Evolutionary conservation across 495 filamentous ascomycete genomes (phyloP), one percentile per base, ranked within the genome.

Genomic region (Aspergillus sclerotioniger): DNA sequence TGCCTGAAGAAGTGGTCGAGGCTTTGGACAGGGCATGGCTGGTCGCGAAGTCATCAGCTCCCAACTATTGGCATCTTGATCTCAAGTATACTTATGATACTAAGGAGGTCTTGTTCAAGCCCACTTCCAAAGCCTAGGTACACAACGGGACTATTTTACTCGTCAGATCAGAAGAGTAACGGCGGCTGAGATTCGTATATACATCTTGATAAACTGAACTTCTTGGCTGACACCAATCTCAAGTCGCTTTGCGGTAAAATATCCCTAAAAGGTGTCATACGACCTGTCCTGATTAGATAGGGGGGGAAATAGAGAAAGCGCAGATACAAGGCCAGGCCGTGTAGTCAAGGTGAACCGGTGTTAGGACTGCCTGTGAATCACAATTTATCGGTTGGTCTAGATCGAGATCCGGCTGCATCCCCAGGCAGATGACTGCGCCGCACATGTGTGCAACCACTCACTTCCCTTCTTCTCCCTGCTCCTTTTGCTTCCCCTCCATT

Each of bases 1-100:
- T 97, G 50, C 92, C 92, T 0, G 83, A 92, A 45, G 91, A 94
- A 50, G 88, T 96, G 20, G 80, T 96, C 16, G 71, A 88, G 66
- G 87, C 82, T 19, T 72, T 96, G 51, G 91, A 96, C 66, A 79
- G 91, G 72, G 92, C 91, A 17, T 82, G 80, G 78, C 43, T 80
- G 61, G 61, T 91, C 13, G 69, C 80, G 10, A 90, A 92, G 79
- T 62, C 81, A 8, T 83, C 86, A n/a, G 80, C 85, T 10, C 71
- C 82, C 7, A 80, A 85, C 45, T 93, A 91, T 62, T 94, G 88
- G 88, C 90, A 92, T 58, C 66, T 85, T 46, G 86, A 90, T 51
- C 68, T 94, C 56, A 81, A 88, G 72, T 93, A 92, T 62, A 82
- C 76, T 4, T 92, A 92, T 64, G 82, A 92, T 64, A 89, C 88